Conservation (phyloP, 2,329 filamentous ascomycete genomes). For the Sarocladium strictum region DNA sequence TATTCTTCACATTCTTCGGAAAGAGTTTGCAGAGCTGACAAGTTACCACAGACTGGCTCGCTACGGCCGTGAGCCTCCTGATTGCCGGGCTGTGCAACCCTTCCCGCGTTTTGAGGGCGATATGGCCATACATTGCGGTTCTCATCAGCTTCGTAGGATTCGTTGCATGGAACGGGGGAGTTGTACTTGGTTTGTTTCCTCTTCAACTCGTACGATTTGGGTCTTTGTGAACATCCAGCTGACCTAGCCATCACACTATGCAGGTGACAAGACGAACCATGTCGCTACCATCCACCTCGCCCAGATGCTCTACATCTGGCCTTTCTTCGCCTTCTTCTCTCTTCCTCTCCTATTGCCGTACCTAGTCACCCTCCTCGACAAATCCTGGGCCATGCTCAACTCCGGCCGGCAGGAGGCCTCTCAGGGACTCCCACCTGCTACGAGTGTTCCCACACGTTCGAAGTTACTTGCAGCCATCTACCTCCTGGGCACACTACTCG, state of each 20-base stretch:
- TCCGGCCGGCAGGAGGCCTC: background rate
- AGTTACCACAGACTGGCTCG: conserved; percentile 40
- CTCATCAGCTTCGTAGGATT: conserved; percentile 66
- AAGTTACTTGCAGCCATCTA: conserved; percentile 29
- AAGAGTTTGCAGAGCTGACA: conserved; percentile 15
- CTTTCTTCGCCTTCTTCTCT: conserved; percentile 85
- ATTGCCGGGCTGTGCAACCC: conserved; percentile 50
- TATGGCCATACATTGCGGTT: conserved; percentile 57
- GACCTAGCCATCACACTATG: too few relatives aligned
- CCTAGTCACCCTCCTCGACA: conserved; percentile 29
- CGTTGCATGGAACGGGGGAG: conserved; percentile 80
- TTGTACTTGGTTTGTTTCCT: conserved; percentile 70
- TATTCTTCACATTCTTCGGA: background rate
- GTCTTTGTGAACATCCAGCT: too few relatives aligned
- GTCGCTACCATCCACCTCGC: conserved; percentile 81
- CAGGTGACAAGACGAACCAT: conserved; percentile 92
- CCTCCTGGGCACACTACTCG: conserved; percentile 25
- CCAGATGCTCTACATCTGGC: conserved; percentile 95
- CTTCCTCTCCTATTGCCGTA: conserved; percentile 63
- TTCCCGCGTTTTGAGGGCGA: conserved; percentile 34
- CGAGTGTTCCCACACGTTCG: background rate
- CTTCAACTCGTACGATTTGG: background rate
- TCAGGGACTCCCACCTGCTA: background rate
- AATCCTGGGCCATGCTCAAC: background rate
- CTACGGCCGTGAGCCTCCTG: conserved; percentile 57